Evolutionary conservation across 305 asterid species (phyloP).

Genomic region (Plantago rigida): DNA sequence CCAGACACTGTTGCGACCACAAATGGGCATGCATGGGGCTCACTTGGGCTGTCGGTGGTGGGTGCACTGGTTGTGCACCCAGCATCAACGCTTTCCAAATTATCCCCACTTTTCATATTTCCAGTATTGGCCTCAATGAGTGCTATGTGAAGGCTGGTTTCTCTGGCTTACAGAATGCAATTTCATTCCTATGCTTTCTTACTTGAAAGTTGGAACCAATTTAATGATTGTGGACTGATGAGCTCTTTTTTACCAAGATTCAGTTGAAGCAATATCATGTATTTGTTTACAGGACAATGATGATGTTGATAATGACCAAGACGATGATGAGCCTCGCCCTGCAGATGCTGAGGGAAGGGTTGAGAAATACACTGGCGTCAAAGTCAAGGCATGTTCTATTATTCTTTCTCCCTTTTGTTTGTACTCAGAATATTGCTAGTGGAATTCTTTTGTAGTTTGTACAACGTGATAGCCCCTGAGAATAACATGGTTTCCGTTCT

Average conservation of each 20-base stretch:
- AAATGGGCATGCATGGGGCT: no score
- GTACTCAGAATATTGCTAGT: slow-evolving; percentile 14
- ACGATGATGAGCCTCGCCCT: slow-evolving; percentile 76
- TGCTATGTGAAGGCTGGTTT: background rate
- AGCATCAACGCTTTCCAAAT: no score
- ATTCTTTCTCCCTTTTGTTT: slow-evolving; percentile 22
- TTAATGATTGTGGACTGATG: slow-evolving; percentile 3
- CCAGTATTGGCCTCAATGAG: no score
- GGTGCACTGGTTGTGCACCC: no score
- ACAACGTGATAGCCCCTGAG: slow-evolving; percentile 1
- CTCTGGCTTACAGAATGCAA: slow-evolving; percentile 10
- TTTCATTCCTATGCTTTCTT: slow-evolving; percentile 8
- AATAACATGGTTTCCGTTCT: slow-evolving; percentile 17
- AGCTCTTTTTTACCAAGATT: slow-evolving; percentile 7
- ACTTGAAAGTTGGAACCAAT: background rate
- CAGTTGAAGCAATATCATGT: background rate
- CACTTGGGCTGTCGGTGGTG: no score
- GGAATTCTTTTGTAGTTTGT: slow-evolving; percentile 4
- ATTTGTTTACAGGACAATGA: slow-evolving; percentile 53
- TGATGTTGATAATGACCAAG: slow-evolving; percentile 60
- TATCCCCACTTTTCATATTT: no score
- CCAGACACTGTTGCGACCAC: no score
- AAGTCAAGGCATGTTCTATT: slow-evolving; percentile 72
- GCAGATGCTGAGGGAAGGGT: slow-evolving; percentile 75
- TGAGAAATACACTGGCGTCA: slow-evolving; percentile 91